Evolutionary conservation across 73 alveolate genomes (phyloP).

Genomic region (Tetrahymena malaccensis): DNA sequence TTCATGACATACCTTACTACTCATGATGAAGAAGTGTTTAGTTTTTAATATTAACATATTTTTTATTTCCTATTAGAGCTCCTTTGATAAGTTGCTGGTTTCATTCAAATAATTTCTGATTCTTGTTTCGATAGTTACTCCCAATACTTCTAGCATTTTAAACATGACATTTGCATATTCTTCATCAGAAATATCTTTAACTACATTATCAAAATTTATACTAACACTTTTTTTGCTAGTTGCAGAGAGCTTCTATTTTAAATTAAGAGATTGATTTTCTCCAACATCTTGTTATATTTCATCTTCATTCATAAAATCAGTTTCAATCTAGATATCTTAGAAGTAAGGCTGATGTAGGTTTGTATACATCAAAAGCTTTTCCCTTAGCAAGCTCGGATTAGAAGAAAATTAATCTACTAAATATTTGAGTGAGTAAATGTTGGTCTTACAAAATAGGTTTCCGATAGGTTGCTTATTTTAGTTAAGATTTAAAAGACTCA

Average conservation of each 20-base stretch:
- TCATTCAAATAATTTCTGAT: neutral
- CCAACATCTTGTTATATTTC: neutral
- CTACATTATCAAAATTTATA: neutral
- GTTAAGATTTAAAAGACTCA: neutral
- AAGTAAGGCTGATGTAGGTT: neutral
- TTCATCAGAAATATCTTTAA: neutral
- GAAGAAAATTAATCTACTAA: neutral
- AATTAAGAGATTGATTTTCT: neutral
- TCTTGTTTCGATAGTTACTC: neutral
- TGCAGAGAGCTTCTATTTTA: neutral
- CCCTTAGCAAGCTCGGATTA: neutral
- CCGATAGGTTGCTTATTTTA: neutral
- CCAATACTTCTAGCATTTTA: neutral
- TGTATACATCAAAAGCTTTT: neutral
- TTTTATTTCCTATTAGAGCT: neutral
- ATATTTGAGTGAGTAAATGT: neutral
- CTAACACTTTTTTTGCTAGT: neutral
- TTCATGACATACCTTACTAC: neutral
- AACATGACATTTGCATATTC: neutral
- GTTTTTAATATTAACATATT: neutral
- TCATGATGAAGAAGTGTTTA: neutral
- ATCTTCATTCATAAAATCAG: neutral
- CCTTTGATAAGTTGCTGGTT: neutral
- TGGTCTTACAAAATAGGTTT: neutral
- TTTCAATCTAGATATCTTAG: neutral